Evolutionary conservation across 179 eudicot species (phyloP).

Genomic region (Corrigiola litoralis): DNA sequence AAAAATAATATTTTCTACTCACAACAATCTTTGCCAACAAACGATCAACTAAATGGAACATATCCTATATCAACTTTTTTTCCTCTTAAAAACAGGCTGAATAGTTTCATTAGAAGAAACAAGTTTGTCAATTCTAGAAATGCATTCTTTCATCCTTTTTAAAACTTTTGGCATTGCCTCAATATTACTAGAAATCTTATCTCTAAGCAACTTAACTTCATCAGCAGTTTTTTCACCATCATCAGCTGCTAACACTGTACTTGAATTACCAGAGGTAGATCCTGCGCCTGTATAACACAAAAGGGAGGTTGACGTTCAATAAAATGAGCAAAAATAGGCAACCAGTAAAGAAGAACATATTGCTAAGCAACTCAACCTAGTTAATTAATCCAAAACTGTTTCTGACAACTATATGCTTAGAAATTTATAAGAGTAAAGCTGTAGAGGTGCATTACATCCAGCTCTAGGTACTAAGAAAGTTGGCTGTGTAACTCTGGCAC

Average conservation of each 20-base stretch:
- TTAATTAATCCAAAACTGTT: neutral
- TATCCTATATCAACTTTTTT: conserved; percentile 30
- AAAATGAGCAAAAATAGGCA: neutral
- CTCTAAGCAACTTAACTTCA: conserved; percentile 44
- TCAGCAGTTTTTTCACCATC: conserved; percentile 29
- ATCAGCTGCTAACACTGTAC: conserved; percentile 15
- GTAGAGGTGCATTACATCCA: no score
- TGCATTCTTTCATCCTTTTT: conserved; percentile 58
- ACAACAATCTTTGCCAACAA: conserved; percentile 10
- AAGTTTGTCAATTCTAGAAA: conserved; percentile 52
- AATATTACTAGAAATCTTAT: conserved; percentile 60
- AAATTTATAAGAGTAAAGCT: no score
- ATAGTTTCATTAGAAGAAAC: conserved; percentile 38
- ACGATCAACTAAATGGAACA: conserved; percentile 1
- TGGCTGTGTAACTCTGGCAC: no score
- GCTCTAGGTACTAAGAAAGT: no score
- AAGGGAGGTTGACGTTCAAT: neutral
- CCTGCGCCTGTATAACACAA: conserved; percentile 21
- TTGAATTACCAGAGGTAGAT: conserved; percentile 12
- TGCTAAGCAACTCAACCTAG: neutral
- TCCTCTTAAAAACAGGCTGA: conserved; percentile 54
- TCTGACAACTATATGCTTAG: neutral
- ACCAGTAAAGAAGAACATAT: neutral
- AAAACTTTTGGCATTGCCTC: conserved; percentile 43
- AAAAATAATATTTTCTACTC: conserved; percentile 16